These are phyloP conservation scores for Vanrija pseudolonga DNA, from an alignment of 1,284 basidiomycete genomes.

Conservation along the genomic window DNA sequence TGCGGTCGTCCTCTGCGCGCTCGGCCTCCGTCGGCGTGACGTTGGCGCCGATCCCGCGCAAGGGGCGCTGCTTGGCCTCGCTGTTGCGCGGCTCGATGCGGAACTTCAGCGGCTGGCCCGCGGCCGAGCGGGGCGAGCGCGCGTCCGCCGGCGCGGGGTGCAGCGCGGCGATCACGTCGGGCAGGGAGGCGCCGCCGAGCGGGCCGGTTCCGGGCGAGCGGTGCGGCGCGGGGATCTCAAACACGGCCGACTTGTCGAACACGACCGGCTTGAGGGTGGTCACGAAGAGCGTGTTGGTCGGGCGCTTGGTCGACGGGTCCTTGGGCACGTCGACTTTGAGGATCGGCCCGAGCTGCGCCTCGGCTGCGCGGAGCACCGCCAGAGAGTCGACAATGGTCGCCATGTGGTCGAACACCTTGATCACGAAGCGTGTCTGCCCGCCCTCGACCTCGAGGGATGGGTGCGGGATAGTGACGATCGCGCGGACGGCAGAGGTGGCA, in stretches of 20 bases:
- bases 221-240: slow-evolving; percentile 30
- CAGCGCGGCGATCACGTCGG: slow-evolving; percentile 6
- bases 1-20: slow-evolving; percentile 20
- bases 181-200: slow-evolving; percentile 1
- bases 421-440: slow-evolving; percentile 18
- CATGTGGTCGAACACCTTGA: slow-evolving; percentile 18
- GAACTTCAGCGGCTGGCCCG: slow-evolving; percentile 11
- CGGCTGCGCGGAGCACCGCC: slow-evolving; percentile 29
- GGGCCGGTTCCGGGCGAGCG: neutral
- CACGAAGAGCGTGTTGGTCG: slow-evolving; percentile 16
- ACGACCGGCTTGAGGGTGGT: slow-evolving; percentile 28
- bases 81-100: slow-evolving; percentile 11
- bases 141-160: neutral
- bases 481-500: neutral
- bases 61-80: neutral
- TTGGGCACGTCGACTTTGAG: slow-evolving; percentile 21
- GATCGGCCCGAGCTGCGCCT: slow-evolving; percentile 27
- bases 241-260: slow-evolving; percentile 16
- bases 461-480: slow-evolving; percentile 23
- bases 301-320: slow-evolving; percentile 22
- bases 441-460: slow-evolving; percentile 19
- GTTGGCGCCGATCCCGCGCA: neutral
- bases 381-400: slow-evolving; percentile 23
- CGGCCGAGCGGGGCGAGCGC: neutral
- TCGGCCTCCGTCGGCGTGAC: neutral